Conservation (phyloP, 2,329 filamentous ascomycete species). For the Trichoderma cornu-damae region DNA sequence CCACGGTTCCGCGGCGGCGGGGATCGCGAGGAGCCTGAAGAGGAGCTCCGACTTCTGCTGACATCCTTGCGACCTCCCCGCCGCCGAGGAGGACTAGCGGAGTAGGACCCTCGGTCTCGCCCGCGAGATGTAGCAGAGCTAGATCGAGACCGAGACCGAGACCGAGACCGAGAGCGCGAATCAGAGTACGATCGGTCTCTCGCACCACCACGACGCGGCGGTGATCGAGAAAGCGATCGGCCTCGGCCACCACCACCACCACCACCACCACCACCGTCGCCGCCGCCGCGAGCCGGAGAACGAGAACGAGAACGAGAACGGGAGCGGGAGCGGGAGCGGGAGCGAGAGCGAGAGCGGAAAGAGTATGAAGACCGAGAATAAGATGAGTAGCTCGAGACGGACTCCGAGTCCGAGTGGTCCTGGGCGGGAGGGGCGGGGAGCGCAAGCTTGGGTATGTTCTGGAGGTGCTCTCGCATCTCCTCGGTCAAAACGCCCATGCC, state of each 20-base stretch:
- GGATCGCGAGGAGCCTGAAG: conserved; percentile 27
- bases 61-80: conserved; percentile 24
- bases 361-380: conserved; percentile 57
- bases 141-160: conserved; percentile 37
- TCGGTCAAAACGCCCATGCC: conserved; percentile 94
- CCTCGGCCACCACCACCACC: conserved; percentile 25
- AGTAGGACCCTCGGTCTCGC: conserved; percentile 26
- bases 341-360: conserved; percentile 26
- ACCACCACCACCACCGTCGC: conserved; percentile 22
- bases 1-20: conserved; percentile 28
- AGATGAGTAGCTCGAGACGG: conserved; percentile 73
- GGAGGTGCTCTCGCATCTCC: conserved; percentile 85
- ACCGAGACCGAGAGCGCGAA: conserved; percentile 37
- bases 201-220: conserved; percentile 23
- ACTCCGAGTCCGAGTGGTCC: conserved; percentile 62
- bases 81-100: conserved; percentile 30
- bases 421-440: conserved; percentile 60
- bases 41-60: conserved; percentile 23
- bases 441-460: conserved; percentile 82
- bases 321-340: too few relatives aligned
- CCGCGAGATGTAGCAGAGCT: conserved; percentile 26
- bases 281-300: conserved; percentile 12
- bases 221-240: conserved; percentile 29
- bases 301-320: conserved; percentile 33
- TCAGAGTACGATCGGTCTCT: conserved; percentile 42